A percentile compares a stretch with the other conserved stretches of the same genome.
phyloP scores from a whole-genome alignment of 2,329 filamentous ascomycete genomes.

The Thermochaetoides dissita region DNA sequence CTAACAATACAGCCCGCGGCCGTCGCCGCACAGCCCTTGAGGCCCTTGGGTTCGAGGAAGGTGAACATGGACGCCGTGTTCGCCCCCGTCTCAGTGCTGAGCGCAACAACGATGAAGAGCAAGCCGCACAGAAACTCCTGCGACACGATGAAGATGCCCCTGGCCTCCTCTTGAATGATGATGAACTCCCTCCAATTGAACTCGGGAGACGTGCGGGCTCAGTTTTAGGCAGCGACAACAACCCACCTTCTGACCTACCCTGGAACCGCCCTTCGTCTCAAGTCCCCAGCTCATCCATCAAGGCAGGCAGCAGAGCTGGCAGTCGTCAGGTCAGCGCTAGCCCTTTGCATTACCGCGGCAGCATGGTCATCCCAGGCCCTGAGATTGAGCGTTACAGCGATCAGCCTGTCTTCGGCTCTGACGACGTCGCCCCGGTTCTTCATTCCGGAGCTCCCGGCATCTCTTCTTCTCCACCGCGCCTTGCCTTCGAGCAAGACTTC shows the following conservation, averaged over 20 bases:
- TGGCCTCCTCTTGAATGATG: constrained; percentile 10
- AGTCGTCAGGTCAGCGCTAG: constrained; percentile 21
- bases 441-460: constrained; percentile 18
- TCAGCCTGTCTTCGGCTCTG: constrained; percentile 21
- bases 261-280: constrained; percentile 38
- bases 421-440: constrained; percentile 19
- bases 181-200: constrained; percentile 32
- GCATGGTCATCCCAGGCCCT: constrained; percentile 9
- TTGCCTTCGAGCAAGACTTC: constrained; percentile 7
- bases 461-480: too few relatives aligned
- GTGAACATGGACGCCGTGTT: constrained; percentile 16
- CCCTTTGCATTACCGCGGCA: constrained; percentile 21
- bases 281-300: constrained; percentile 32
- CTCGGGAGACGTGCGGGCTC: constrained; percentile 54
- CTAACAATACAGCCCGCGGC: constrained; percentile 13
- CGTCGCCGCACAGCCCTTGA: constrained; percentile 30
- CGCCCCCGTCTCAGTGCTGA: constrained; percentile 11
- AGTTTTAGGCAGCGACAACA: constrained; percentile 54
- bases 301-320: constrained; percentile 26
- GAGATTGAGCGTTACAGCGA: constrained; percentile 37
- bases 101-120: constrained; percentile 3
- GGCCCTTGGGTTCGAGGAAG: constrained; percentile 27
- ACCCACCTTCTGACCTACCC: constrained; percentile 36
- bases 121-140: constrained; percentile 4
- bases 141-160: constrained; percentile 1